phyloP scores from a whole-genome alignment of 2,329 filamentous ascomycete genomes.

The Fusarium subtropicale region DNA sequence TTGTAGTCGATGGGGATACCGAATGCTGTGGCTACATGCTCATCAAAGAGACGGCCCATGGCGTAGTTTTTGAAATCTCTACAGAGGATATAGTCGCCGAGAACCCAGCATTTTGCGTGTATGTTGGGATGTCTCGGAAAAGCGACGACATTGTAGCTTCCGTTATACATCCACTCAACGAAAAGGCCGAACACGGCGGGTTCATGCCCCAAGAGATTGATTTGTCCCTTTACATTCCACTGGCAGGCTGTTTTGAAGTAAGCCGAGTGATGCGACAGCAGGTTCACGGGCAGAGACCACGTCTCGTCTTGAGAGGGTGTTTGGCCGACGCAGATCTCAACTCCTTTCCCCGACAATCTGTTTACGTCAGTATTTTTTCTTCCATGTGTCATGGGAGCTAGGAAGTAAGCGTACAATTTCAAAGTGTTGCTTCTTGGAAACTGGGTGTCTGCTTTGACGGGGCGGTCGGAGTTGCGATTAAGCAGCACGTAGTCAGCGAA shows the following conservation, averaged over 20 bases:
- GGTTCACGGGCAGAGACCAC: background rate
- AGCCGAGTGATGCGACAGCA: background rate
- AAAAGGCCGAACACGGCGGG: background rate
- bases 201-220: background rate
- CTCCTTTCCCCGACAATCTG: background rate
- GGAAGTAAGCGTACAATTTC: background rate
- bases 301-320: background rate
- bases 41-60: background rate
- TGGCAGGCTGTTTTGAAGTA: background rate
- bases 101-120: background rate
- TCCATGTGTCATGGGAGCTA: rapidly evolving
- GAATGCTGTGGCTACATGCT: background rate
- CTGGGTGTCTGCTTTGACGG: background rate
- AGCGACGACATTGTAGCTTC: rapidly evolving
- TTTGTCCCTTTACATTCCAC: no score
- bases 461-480: no score
- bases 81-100: background rate
- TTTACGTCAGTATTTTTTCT: background rate
- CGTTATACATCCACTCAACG: slow-evolving; percentile 5
- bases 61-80: background rate
- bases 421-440: rapidly evolving
- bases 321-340: background rate
- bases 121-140: background rate
- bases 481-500: background rate
- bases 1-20: background rate